Evolutionary conservation across 2,329 filamentous ascomycete genomes (phyloP), one percentile per base, ranked within the genome.

Genomic region (Aspergillus sp.): DNA sequence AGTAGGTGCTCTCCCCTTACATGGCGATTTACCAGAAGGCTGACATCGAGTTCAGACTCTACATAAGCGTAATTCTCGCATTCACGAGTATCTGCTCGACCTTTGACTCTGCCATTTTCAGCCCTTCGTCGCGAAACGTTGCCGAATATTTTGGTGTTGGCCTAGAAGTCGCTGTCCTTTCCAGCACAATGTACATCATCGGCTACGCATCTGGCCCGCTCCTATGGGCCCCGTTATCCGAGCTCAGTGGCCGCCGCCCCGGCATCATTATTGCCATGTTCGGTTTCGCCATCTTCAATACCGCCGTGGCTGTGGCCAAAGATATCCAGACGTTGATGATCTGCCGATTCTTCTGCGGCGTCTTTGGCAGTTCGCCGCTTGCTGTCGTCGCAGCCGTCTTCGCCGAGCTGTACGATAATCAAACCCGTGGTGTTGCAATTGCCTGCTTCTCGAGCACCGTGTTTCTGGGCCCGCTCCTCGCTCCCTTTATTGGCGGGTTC

Each of bases 71-170:
- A 15, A 41, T 41, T 5, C 34, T 41, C 34, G 34, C 34, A 13
- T 41, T 41, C 34, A 41, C 34, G 34, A 41, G 34, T 17, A 41
- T 41, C 9, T 41, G 34, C 4, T 41, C 34, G 11, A 41, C 34
- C 1, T 41, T 41, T 15, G 80, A 79, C 1, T 74, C 71, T 2
- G 88, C 85, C 74, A 86, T 91, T 70, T 91, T 91, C 77, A 90
- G 88, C 3, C 79, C 86, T 30, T 88, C 88, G 5, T 90, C 87
- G 1, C 62, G 64, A 13, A 69, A 78, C 22, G 81, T 91, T 5
- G 82, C 85, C 9, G 50, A 57, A 3, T 72, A 81, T 17, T 83
- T 83, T 65, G 61, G 76, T n/a, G 77, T 82, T 3, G 72, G 76
- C 3, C 66, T 60, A 2, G 75, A 81, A 64, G 76, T 81, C 1